Conservation (phyloP, 176 grass and related monocot genomes). For the Oryza punctata region DNA sequence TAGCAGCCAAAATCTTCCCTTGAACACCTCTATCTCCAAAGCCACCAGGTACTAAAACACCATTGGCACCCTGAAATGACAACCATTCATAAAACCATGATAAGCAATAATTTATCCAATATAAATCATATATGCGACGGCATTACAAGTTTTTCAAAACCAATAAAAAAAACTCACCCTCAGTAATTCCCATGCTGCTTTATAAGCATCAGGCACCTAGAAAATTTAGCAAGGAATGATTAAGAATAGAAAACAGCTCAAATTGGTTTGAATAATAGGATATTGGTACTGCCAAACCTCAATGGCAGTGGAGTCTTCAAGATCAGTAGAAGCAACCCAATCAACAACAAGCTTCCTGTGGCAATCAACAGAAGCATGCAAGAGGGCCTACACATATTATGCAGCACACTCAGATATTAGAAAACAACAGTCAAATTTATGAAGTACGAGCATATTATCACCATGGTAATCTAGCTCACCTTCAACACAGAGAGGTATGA, state of each 20-base stretch:
- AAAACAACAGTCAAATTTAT: not conserved
- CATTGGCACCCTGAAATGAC: slow-evolving; percentile 60
- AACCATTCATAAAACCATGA: slow-evolving; percentile 36
- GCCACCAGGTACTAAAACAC: slow-evolving; percentile 81
- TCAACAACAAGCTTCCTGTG: slow-evolving; percentile 74
- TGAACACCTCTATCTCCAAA: slow-evolving; percentile 85
- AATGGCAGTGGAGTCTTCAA: slow-evolving; percentile 61
- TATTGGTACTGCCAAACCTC: slow-evolving; percentile 43
- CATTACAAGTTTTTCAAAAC: not conserved
- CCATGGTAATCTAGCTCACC: slow-evolving; percentile 30
- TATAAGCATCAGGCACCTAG: slow-evolving; percentile 63
- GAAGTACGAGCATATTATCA: not conserved
- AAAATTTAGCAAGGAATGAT: slow-evolving; percentile 22
- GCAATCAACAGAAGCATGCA: slow-evolving; percentile 79
- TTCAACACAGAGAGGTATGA: slow-evolving; percentile 77
- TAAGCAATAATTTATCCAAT: not conserved
- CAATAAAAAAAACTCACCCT: slow-evolving; percentile 38
- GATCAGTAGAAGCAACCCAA: slow-evolving; percentile 74
- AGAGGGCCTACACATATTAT: slow-evolving; percentile 54
- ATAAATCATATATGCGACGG: not conserved
- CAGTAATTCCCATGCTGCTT: slow-evolving; percentile 64
- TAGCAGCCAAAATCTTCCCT: slow-evolving; percentile 80
- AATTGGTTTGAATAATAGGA: not conserved
- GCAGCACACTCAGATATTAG: slow-evolving; percentile 20
- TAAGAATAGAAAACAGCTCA: slow-evolving; percentile 30